These are phyloP conservation scores for Esteya vermicola DNA, from an alignment of 2,329 filamentous ascomycete species.

Conservation along the genomic window DNA sequence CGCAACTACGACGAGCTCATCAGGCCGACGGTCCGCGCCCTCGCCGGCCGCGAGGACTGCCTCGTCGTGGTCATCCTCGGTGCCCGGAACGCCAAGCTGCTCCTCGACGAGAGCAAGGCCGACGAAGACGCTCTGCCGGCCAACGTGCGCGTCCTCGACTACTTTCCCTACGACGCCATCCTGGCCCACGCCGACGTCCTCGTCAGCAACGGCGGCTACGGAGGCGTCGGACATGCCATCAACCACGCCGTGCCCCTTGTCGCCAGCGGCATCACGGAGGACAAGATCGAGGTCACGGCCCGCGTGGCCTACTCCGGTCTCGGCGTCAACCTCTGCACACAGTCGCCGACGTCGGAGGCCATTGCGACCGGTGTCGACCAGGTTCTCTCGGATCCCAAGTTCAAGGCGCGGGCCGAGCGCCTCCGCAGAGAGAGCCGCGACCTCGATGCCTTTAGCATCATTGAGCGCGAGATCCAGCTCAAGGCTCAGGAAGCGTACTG, in stretches of 20 bases:
- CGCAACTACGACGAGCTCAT: slow-evolving; percentile 25
- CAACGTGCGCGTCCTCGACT: slow-evolving; percentile 30
- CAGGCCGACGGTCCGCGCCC: slow-evolving; percentile 26
- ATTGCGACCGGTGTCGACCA: slow-evolving; percentile 17
- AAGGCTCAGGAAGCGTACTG: too few species aligned
- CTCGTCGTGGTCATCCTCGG: slow-evolving; percentile 17
- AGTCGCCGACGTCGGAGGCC: slow-evolving; percentile 14
- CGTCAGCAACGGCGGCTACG: slow-evolving; percentile 34
- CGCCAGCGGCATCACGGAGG: slow-evolving; percentile 24
- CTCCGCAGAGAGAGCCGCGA: slow-evolving; percentile 10
- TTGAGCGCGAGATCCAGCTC: background rate
- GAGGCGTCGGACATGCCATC: slow-evolving; percentile 29
- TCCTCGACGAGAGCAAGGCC: background rate
- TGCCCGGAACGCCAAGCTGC: slow-evolving; percentile 1
- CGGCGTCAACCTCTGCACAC: slow-evolving; percentile 24
- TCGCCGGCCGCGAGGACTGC: slow-evolving; percentile 24
- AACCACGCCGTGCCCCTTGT: slow-evolving; percentile 32
- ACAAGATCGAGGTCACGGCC: slow-evolving; percentile 26
- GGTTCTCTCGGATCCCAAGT: slow-evolving; percentile 17
- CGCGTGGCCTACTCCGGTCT: slow-evolving; percentile 28
- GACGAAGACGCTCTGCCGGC: background rate
- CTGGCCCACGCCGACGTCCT: slow-evolving; percentile 29
- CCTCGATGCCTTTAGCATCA: background rate
- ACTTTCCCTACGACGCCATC: slow-evolving; percentile 31
- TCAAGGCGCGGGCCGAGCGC: slow-evolving; percentile 15